Evolutionary conservation across 2,329 filamentous ascomycete genomes (phyloP).

Genomic region (Ascochyta koolunga): DNA sequence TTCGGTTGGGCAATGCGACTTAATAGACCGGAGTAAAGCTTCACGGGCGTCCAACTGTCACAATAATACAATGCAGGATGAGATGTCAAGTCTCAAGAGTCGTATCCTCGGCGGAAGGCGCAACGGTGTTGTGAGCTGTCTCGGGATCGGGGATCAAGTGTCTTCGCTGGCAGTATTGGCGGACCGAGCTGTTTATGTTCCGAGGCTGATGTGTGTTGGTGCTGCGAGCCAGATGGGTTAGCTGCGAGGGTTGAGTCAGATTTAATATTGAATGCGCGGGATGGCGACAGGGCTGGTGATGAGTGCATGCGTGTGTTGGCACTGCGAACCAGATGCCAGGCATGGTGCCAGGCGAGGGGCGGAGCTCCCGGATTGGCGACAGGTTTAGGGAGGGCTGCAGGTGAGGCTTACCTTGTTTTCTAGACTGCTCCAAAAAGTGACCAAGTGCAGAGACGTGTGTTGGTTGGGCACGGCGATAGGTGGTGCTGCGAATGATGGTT

Average conservation of each 20-base stretch:
- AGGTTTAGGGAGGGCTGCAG: slow-evolving; percentile 34
- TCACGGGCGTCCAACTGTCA: neutral
- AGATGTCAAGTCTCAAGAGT: slow-evolving; percentile 16
- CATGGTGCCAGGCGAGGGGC: slow-evolving; percentile 23
- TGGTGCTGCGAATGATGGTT: slow-evolving; percentile 19
- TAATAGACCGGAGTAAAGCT: slow-evolving; percentile 23
- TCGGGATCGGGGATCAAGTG: slow-evolving; percentile 34
- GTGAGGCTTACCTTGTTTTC: slow-evolving; percentile 41
- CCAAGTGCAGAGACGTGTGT: neutral
- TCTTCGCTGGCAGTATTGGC: slow-evolving; percentile 40
- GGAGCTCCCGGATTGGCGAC: slow-evolving; percentile 32
- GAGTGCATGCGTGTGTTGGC: slow-evolving; percentile 38
- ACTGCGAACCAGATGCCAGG: slow-evolving; percentile 21
- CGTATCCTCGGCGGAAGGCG: slow-evolving; percentile 21
- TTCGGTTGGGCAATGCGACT: slow-evolving; percentile 22
- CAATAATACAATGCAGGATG: slow-evolving; percentile 26
- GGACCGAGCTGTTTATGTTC: slow-evolving; percentile 31
- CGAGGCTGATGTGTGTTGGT: slow-evolving; percentile 27
- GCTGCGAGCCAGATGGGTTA: slow-evolving; percentile 28
- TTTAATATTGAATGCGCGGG: slow-evolving; percentile 36
- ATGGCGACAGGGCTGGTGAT: slow-evolving; percentile 34
- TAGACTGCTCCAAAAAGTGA: slow-evolving; percentile 15
- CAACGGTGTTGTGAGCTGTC: slow-evolving; percentile 39
- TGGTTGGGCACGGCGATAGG: slow-evolving; percentile 19
- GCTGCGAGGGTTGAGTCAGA: slow-evolving; percentile 45